phyloP scores from a whole-genome alignment of 805 yeast genomes.

The Starmera pachycereana region DNA sequence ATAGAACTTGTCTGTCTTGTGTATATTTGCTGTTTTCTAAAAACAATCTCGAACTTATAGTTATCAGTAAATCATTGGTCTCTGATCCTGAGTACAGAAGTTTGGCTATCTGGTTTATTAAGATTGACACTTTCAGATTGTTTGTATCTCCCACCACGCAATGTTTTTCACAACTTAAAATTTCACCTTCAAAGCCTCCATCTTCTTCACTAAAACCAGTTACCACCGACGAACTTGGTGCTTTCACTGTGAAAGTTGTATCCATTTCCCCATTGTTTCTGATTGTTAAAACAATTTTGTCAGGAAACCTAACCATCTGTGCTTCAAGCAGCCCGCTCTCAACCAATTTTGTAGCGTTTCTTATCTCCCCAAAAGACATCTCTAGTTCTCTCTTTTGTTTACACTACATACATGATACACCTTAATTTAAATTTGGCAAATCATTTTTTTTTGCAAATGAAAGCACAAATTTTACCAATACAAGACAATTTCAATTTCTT shows the following conservation, averaged over 20 bases:
- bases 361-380: too few species aligned
- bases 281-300: slow-evolving; percentile 29
- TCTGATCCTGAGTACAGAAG: slow-evolving; percentile 10
- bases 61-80: slow-evolving; percentile 11
- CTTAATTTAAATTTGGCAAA: too few species aligned
- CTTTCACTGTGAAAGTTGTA: slow-evolving; percentile 14
- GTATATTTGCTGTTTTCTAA: not conserved
- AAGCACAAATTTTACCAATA: too few species aligned
- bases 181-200: slow-evolving; percentile 16
- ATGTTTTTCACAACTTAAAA: slow-evolving; percentile 30
- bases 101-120: slow-evolving; percentile 16
- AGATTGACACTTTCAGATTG: slow-evolving; percentile 8
- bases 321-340: slow-evolving; percentile 1
- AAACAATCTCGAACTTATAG: slow-evolving; percentile 18
- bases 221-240: slow-evolving; percentile 9
- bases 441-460: too few species aligned
- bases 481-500: too few species aligned
- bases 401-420: too few species aligned
- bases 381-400: too few species aligned
- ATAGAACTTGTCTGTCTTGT: slow-evolving; percentile 9
- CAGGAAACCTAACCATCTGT: slow-evolving; percentile 22
- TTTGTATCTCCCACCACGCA: slow-evolving; percentile 14
- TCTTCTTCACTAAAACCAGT: slow-evolving; percentile 5
- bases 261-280: slow-evolving; percentile 31
- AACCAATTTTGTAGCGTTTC: not conserved